Conservation (phyloP, 805 yeast genomes). For the Yarrowia osloensis region DNA sequence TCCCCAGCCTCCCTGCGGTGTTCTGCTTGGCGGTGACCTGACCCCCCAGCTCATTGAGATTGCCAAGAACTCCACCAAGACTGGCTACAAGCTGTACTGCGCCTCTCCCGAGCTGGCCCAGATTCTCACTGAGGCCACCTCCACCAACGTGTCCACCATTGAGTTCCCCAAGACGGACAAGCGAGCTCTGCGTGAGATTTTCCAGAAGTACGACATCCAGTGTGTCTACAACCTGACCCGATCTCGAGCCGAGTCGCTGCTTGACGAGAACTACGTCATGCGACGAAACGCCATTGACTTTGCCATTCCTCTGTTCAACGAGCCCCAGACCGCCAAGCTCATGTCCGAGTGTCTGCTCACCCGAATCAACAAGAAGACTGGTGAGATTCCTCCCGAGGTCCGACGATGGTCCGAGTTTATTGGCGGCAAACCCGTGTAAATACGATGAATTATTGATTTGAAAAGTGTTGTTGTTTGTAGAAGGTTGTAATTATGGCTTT, state of each 20-base stretch:
- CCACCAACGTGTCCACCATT: constrained; percentile 59
- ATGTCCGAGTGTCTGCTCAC: constrained; percentile 68
- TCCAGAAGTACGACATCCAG: constrained; percentile 79
- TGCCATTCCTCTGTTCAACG: constrained; percentile 94
- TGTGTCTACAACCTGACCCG: constrained; percentile 91
- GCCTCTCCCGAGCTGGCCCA: constrained; percentile 72
- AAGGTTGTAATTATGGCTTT: no score
- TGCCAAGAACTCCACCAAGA: constrained; percentile 63
- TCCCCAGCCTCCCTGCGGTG: constrained; percentile 87
- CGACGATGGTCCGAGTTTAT: constrained; percentile 95
- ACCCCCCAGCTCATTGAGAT: constrained; percentile 69
- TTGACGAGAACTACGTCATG: constrained; percentile 94
- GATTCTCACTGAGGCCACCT: constrained; percentile 56
- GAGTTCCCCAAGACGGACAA: constrained; percentile 93
- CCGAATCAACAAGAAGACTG: constrained; percentile 51
- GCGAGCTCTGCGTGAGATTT: constrained; percentile 88
- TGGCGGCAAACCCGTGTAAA: constrained; percentile 81
- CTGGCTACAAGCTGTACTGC: constrained; percentile 81
- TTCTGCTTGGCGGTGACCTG: constrained; percentile 93
- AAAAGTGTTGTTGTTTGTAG: no score
- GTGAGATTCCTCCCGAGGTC: constrained; percentile 80
- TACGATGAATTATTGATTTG: constrained; percentile 24
- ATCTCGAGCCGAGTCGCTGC: constrained; percentile 79
- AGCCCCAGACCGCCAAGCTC: constrained; percentile 89
- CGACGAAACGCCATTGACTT: constrained; percentile 99